These are phyloP conservation scores for Cyathus striatus DNA, from an alignment of 768 basidiomycete species.

Conservation along the genomic window DNA sequence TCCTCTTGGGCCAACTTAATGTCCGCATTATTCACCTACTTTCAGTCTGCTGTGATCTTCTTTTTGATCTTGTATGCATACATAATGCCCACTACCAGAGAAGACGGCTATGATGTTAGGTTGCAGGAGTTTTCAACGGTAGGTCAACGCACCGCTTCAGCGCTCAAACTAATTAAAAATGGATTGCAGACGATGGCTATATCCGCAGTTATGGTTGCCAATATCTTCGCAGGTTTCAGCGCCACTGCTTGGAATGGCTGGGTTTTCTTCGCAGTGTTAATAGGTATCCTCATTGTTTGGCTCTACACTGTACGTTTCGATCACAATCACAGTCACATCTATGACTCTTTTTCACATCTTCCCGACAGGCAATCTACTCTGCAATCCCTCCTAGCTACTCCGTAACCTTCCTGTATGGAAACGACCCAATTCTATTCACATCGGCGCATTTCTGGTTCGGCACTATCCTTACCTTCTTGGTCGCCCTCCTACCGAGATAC, in stretches of 20 bases:
- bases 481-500: conserved; percentile 78
- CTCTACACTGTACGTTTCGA: conserved; percentile 60
- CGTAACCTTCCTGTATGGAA: conserved; percentile 66
- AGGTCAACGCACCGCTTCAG: conserved; percentile 17
- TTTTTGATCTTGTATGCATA: conserved; percentile 85
- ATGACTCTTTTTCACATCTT: conserved; percentile 1
- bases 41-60: conserved; percentile 79
- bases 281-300: conserved; percentile 80
- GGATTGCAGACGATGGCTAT: conserved; percentile 71
- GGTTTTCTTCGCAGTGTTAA: conserved; percentile 75
- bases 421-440: conserved; percentile 69
- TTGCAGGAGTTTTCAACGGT: conserved; percentile 86
- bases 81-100: conserved; percentile 60
- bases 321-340: neutral
- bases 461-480: conserved; percentile 59
- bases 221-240: conserved; percentile 85
- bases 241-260: conserved; percentile 86
- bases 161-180: neutral
- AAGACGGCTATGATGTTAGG: conserved; percentile 73
- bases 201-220: conserved; percentile 67
- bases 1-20: neutral
- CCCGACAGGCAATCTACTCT: conserved; percentile 81
- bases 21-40: conserved; percentile 1
- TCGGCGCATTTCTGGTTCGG: conserved; percentile 89
- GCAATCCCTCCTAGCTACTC: conserved; percentile 70